These are phyloP conservation scores for Dothideomycetes sp. DNA, from an alignment of 2,329 filamentous ascomycete genomes.

Conservation along the genomic window DNA sequence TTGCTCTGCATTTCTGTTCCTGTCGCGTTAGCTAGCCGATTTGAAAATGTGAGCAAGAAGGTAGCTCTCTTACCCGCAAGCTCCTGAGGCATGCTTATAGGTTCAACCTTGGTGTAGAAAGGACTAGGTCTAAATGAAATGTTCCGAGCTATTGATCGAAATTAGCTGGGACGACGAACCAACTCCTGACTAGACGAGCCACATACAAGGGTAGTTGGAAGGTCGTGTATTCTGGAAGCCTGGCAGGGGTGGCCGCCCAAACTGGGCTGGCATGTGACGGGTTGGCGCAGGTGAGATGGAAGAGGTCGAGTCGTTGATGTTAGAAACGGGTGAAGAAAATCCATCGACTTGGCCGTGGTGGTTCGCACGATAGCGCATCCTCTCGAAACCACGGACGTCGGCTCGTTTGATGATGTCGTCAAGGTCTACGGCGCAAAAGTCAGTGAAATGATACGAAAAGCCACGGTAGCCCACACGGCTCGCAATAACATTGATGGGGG, in stretches of 20 bases:
- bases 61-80: conserved; percentile 53
- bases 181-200: not conserved
- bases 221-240: not conserved
- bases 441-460: too few relatives aligned
- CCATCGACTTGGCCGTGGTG: conserved; percentile 27
- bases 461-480: too few relatives aligned
- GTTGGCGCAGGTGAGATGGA: conserved; percentile 6
- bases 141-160: not conserved
- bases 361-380: conserved; percentile 27
- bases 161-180: too few relatives aligned
- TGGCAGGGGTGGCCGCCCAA: not conserved
- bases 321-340: conserved; percentile 1
- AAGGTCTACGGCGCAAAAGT: conserved; percentile 24
- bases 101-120: conserved; percentile 63
- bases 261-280: not conserved
- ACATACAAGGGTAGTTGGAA: not conserved
- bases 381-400: conserved; percentile 25
- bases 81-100: conserved; percentile 52
- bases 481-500: too few relatives aligned
- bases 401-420: conserved; percentile 20
- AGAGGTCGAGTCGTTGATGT: conserved; percentile 4
- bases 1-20: conserved; percentile 47
- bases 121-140: conserved; percentile 45
- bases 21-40: conserved; percentile 18
- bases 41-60: too few relatives aligned